Base-by-base conservation (phyloP, 257 asterid genomes). In the Solanum etuberosum region DNA sequence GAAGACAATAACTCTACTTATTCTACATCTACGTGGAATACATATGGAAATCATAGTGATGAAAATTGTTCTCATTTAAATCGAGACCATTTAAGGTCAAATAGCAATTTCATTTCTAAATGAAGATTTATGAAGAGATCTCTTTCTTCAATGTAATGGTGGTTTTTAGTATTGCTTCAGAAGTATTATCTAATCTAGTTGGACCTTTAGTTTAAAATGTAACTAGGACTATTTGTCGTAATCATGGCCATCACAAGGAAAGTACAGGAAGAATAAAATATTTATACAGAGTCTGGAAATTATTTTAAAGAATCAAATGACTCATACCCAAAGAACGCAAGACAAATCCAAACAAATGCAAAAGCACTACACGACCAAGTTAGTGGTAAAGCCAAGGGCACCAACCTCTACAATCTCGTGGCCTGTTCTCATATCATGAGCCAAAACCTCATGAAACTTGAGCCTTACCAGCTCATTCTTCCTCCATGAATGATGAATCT, bases 331-430 rank as follows among this genome's bases (percentile, higher is more conserved):
- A 42, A 42, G 25, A 46, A 46, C 9, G 38, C 40, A 80, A 27
- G 65, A 27, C 20, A 27, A 76, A 40, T 42, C 46, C 37, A 42
- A 42, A 42, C 25, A 77, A 46, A 46, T 74, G 21, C 54, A 74
- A 76, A 21, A 76, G 83, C 83, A 38, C 35, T 3, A 76, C 59
- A 38, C 13, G 21, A 74, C 83, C 54, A 73, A 70, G 51, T 73
- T 35, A 27, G 5, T 15, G 38, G 84, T 78, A 78, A 78, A 78
- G 67, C 27, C 27, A 89, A 89, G 90, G 83, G 77, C 88, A 90
- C 94, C 91, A 91, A 97, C 99, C 99, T 97, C 99, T 89, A 97
- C 99, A 59, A 97, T 94, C 93, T 93, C 95, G 81, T 97, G 99
- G 0, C 95, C 99, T 35, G 99, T 97, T 91, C 71, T 97, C 99